Conservation (phyloP, 2,329 filamentous ascomycete species). For the Beauveria sp. region DNA sequence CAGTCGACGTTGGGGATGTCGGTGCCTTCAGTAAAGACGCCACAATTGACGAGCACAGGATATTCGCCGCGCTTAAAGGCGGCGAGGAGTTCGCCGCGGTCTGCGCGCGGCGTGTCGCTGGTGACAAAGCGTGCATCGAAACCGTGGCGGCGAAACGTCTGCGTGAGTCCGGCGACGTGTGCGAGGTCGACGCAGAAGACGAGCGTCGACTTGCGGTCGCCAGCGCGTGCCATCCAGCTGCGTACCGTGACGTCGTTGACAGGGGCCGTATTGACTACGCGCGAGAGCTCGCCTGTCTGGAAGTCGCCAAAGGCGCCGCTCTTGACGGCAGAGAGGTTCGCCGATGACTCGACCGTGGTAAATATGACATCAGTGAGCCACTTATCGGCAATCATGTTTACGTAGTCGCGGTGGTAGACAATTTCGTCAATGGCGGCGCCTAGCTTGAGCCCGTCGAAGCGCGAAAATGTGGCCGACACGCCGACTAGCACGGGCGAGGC, state of each 20-base stretch:
- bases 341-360: slow-evolving; percentile 80
- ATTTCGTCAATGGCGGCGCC: slow-evolving; percentile 88
- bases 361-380: slow-evolving; percentile 92
- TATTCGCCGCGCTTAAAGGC: slow-evolving; percentile 71
- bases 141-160: slow-evolving; percentile 67
- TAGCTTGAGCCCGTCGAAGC: slow-evolving; percentile 76
- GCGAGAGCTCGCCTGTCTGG: slow-evolving; percentile 65
- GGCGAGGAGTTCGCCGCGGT: slow-evolving; percentile 62
- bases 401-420: slow-evolving; percentile 77
- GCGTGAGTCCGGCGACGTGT: slow-evolving; percentile 69
- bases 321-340: slow-evolving; percentile 65
- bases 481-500: slow-evolving; percentile 65
- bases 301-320: slow-evolving; percentile 66
- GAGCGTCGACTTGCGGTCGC: slow-evolving; percentile 70
- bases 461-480: slow-evolving; percentile 72
- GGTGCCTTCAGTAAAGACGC: slow-evolving; percentile 93
- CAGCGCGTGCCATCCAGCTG: slow-evolving; percentile 74
- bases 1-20: slow-evolving; percentile 98
- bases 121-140: slow-evolving; percentile 85
- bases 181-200: slow-evolving; percentile 89
- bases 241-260: slow-evolving; percentile 80
- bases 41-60: slow-evolving; percentile 87
- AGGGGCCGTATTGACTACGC: slow-evolving; percentile 71
- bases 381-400: slow-evolving; percentile 70
- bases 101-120: slow-evolving; percentile 62